phyloP scores from a whole-genome alignment of 345 rosid genomes.

The Acer yangbiense region DNA sequence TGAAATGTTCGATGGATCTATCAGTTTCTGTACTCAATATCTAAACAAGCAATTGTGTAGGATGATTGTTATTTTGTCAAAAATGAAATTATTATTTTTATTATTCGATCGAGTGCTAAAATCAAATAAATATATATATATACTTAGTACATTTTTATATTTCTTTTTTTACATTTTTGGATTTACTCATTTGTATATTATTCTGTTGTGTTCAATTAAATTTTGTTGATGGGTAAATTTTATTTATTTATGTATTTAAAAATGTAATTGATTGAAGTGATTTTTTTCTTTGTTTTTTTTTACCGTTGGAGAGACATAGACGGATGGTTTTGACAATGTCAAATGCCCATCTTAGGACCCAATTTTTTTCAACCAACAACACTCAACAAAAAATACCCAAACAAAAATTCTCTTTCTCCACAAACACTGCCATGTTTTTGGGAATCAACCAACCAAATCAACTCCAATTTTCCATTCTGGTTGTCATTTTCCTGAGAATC shows the following conservation, averaged over 20 bases:
- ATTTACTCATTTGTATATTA: no score
- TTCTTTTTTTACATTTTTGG: no score
- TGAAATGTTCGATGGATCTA: neutral
- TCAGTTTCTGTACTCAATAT: neutral
- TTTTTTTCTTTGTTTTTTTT: neutral
- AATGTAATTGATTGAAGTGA: neutral
- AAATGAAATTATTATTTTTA: neutral
- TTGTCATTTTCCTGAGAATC: constrained; percentile 25
- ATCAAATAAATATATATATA: no score
- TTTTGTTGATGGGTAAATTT: neutral
- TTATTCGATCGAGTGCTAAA: no score
- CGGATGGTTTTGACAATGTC: constrained; percentile 23
- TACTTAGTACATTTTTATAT: no score
- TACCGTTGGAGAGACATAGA: neutral
- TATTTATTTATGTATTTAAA: neutral
- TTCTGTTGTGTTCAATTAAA: neutral
- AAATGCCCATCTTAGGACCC: neutral
- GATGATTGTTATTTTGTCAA: neutral
- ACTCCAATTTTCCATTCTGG: neutral
- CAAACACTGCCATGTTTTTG: constrained; percentile 14
- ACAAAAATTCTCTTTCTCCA: constrained; percentile 12
- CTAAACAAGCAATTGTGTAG: neutral
- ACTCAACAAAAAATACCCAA: neutral
- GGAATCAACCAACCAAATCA: neutral
- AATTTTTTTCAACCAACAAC: neutral